phyloP scores from a whole-genome alignment of 2,329 filamentous ascomycete species.

The Phyllosticta ampelicida region DNA sequence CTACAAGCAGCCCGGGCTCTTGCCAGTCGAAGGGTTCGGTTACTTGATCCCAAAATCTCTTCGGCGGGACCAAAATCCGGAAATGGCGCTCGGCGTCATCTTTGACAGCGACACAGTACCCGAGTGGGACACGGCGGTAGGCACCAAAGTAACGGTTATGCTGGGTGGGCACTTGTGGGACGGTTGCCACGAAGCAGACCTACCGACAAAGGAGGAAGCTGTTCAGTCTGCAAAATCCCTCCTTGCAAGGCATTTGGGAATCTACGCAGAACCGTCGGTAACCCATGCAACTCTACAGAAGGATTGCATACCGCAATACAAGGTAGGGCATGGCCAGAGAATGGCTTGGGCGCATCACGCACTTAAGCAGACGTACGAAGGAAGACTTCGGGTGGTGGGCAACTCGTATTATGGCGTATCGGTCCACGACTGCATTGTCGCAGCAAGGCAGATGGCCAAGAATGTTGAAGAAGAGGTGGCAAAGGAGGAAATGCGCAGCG shows the following conservation, averaged over 20 bases:
- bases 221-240: conserved; percentile 58
- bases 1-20: conserved; percentile 55
- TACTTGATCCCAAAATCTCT: conserved; percentile 78
- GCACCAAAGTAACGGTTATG: conserved; percentile 89
- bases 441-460: conserved; percentile 44
- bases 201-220: conserved; percentile 58
- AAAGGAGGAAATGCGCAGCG: conserved; percentile 17
- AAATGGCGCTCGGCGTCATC: conserved; percentile 78
- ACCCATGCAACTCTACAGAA: conserved; percentile 49
- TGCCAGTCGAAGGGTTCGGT: conserved; percentile 66
- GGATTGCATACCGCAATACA: conserved; percentile 85
- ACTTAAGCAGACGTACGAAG: conserved; percentile 46
- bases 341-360: conserved; percentile 49
- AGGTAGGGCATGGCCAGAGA: conserved; percentile 59
- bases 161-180: conserved; percentile 86
- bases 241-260: conserved; percentile 62
- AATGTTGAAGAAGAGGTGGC: conserved; percentile 21
- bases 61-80: conserved; percentile 61
- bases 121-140: conserved; percentile 46
- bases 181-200: conserved; percentile 29
- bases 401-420: conserved; percentile 39
- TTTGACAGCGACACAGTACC: conserved; percentile 67
- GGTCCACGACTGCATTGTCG: conserved; percentile 43
- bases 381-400: conserved; percentile 51
- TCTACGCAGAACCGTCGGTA: conserved; percentile 52